phyloP scores from a whole-genome alignment of 176 grass and related monocot species.

The Panicum miliaceum region DNA sequence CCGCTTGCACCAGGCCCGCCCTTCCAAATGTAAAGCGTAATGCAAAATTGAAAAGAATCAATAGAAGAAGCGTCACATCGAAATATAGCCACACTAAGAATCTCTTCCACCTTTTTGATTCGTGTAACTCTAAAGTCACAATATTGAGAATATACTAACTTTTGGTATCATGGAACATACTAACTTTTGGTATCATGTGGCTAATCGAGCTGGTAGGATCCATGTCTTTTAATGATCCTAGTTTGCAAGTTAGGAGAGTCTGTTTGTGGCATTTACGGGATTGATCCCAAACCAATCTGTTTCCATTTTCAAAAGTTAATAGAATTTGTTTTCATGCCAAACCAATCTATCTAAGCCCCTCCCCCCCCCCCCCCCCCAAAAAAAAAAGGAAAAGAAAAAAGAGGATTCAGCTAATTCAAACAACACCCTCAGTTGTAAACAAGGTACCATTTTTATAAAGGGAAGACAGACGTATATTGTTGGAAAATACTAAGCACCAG shows the following conservation, averaged over 20 bases:
- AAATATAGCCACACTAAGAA: not conserved
- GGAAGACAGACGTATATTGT: not conserved
- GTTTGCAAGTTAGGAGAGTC: not conserved
- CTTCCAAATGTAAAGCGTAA: not conserved
- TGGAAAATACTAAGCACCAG: not conserved
- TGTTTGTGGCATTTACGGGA: not conserved
- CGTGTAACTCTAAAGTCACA: not conserved
- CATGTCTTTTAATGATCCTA: not conserved
- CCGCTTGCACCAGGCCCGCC: no score
- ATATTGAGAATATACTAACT: not conserved
- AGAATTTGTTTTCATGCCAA: not conserved
- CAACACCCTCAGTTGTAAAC: not conserved
- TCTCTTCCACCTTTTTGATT: not conserved
- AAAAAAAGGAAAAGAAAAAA: no score
- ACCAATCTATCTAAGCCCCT: not conserved
- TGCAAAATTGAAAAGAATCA: conserved; percentile 14
- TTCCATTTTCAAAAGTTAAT: no score
- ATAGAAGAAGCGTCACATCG: not conserved
- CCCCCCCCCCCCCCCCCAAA: no score
- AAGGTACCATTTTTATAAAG: not conserved
- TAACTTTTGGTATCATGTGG: not conserved
- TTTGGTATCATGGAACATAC: not conserved
- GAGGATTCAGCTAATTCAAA: no score
- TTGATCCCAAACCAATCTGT: not conserved
- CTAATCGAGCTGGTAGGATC: not conserved